These are phyloP conservation scores for Cladosporium sp. DNA, from an alignment of 2,329 filamentous ascomycete genomes.

Conservation along the genomic window DNA sequence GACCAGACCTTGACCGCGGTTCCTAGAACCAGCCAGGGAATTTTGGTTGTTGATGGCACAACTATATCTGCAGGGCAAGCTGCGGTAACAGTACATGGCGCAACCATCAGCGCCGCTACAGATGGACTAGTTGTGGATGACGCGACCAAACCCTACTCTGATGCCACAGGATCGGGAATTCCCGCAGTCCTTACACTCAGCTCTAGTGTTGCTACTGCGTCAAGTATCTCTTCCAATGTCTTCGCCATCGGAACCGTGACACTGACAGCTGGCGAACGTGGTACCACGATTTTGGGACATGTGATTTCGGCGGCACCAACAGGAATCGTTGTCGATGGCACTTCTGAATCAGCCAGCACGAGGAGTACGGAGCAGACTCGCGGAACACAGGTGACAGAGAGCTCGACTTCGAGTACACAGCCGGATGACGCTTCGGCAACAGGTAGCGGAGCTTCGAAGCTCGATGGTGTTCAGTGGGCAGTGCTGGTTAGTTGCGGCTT, in stretches of 20 bases:
- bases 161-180: not conserved
- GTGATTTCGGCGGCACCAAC: not conserved
- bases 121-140: slow-evolving; percentile 1
- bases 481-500: not conserved
- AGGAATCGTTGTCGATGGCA: not conserved
- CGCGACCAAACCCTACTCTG: not conserved
- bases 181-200: not conserved
- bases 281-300: not conserved
- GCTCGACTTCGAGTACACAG: not conserved
- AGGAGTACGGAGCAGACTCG: not conserved
- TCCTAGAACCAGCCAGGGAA: not conserved
- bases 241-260: slow-evolving; percentile 1
- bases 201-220: not conserved
- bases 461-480: not conserved
- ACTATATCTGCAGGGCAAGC: not conserved
- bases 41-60: not conserved
- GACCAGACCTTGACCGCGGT: not conserved
- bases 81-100: not conserved
- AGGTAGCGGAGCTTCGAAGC: not conserved
- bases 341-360: not conserved
- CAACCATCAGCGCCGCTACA: not conserved
- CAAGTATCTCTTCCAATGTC: not conserved
- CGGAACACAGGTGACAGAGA: not conserved
- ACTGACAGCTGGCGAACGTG: not conserved
- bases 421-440: not conserved